phyloP scores from a whole-genome alignment of 257 asterid genomes.

The Striga asiatica region DNA sequence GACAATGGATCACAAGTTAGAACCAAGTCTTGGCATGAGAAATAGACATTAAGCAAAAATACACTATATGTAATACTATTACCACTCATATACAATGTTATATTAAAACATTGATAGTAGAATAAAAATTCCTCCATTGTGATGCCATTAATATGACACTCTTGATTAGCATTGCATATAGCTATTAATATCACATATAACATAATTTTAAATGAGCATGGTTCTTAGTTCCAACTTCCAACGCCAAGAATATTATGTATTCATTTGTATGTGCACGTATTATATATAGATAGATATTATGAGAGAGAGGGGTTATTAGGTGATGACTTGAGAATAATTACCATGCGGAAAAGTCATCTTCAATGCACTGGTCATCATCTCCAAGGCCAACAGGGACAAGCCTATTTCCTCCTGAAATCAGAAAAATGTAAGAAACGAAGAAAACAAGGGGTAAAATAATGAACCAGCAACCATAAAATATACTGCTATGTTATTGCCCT shows the following conservation, averaged over 20 bases:
- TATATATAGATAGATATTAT: background rate
- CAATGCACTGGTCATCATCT: constrained; percentile 96
- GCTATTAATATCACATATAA: no score
- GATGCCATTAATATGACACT: no score
- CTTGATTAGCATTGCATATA: no score
- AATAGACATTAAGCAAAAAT: no score
- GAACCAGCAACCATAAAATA: background rate
- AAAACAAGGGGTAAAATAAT: constrained; percentile 2
- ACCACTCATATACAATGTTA: no score
- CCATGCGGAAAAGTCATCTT: constrained; percentile 93
- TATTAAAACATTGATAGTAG: no score
- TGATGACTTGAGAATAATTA: constrained; percentile 18
- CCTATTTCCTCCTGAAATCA: constrained; percentile 55
- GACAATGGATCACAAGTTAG: no score
- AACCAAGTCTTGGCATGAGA: no score
- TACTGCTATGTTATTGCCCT: background rate
- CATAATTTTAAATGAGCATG: no score
- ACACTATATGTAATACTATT: no score
- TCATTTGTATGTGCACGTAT: background rate
- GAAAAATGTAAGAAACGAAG: constrained; percentile 14
- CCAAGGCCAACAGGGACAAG: constrained; percentile 87
- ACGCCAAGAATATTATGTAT: background rate
- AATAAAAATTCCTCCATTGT: no score
- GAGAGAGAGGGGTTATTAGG: background rate
- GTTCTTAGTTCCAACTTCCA: no score